Evolutionary conservation across 2,329 filamentous ascomycete genomes (phyloP), one percentile per base, ranked within the genome.

Genomic region (Atkinsonella hypoxylon): DNA sequence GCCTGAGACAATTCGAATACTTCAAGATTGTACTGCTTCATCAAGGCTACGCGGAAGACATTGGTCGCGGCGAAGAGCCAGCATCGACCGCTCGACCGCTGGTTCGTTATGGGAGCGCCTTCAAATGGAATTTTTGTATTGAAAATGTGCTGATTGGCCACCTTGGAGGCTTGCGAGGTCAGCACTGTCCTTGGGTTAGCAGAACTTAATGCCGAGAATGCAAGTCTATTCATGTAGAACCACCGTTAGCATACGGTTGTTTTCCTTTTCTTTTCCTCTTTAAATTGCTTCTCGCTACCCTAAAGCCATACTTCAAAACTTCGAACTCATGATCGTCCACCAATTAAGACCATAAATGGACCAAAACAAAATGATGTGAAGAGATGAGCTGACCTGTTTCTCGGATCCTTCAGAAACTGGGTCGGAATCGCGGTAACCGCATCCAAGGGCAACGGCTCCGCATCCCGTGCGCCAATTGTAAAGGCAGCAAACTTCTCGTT

Each of bases 31-130:
- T 94, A 86, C 60, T 83, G 83, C 67, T 87, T 85, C 84, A 93
- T 91, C 45, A 95, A 74, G 1, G 88, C 85, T n/a, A 95, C 78
- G 30, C 89, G 84, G 69, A 95, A 93, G 51, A 94, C 83, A 59
- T 95, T 95, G n/a, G 87, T 93, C 4, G 86, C 81, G 1, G 89
- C 89, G 59, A 95, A 95, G 55, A 95, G 79, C 89, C 89, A 95
- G 73, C 89, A 95, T 56, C 89, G 77, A 8, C 89, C 89, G 2
- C 85, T 89, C 8, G 79, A 79, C 34, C 83, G 77, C 70, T 95
- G 89, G 65, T 94, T 90, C 0, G 89, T 94, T 55, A 95, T 83
- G 0, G 89, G 89, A 0, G 75, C 77, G 46, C 89, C 89, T 65
- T 95, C 89, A 50, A 87, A 76, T 0, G 88, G 85, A 53, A 95